Percentiles rank a stretch among this genome's conserved stretches.
Evolutionary conservation across 495 filamentous ascomycete genomes (phyloP).

Genomic region (Tuber indicum): DNA sequence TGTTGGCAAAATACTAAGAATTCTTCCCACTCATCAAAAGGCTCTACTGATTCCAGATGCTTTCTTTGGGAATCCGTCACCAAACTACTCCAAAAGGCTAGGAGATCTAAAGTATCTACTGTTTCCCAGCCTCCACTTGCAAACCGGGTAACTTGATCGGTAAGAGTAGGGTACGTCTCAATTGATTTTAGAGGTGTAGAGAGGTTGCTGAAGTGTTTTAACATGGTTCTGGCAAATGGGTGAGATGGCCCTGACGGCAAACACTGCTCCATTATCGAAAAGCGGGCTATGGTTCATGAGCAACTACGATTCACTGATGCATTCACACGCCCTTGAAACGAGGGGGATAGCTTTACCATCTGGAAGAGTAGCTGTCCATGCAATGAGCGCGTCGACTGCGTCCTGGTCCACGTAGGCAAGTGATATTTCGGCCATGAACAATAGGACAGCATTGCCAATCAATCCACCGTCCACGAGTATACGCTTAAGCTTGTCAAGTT

Average conservation of each 20-base stretch:
- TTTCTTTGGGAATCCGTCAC: conserved; percentile 52
- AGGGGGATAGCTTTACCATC: conserved; percentile 49
- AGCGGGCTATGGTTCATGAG: conserved; percentile 46
- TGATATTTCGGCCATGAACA: conserved; percentile 84
- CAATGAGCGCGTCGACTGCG: conserved; percentile 65
- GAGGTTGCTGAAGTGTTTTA: conserved; percentile 73
- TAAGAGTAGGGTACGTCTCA: conserved; percentile 58
- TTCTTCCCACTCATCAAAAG: conserved; percentile 96
- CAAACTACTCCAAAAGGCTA: conserved; percentile 70
- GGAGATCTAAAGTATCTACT: conserved; percentile 58
- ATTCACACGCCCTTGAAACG: not conserved
- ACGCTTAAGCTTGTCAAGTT: conserved; percentile 53
- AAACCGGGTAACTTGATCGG: conserved; percentile 62
- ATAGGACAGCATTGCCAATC: conserved; percentile 53
- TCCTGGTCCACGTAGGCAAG: conserved; percentile 80
- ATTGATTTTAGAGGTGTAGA: conserved; percentile 69
- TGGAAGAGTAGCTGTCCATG: conserved; percentile 59
- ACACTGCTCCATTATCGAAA: conserved; percentile 85
- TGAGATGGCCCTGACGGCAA: conserved; percentile 68
- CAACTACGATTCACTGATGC: conserved; percentile 7
- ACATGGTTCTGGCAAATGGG: conserved; percentile 84
- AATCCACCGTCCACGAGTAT: conserved; percentile 54
- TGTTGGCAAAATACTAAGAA: conserved; percentile 79
- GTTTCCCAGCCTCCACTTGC: conserved; percentile 56
- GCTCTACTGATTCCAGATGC: conserved; percentile 58